phyloP scores from a whole-genome alignment of 306 rosid species.

The Quercus cerris region DNA sequence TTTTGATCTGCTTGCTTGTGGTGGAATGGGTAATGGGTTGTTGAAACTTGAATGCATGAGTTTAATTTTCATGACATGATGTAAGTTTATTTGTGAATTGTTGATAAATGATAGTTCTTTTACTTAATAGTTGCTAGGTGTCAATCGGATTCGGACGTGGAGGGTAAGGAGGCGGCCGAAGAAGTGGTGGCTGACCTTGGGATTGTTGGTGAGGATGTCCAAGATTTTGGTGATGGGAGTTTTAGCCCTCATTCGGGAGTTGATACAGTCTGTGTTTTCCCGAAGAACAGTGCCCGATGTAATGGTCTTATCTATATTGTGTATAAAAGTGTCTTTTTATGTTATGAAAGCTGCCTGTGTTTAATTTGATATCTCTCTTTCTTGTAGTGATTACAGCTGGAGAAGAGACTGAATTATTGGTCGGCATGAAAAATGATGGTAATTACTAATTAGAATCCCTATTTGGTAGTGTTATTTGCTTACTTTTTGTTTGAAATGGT shows the following conservation, averaged over 20 bases:
- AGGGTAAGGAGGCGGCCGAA: conserved; percentile 45
- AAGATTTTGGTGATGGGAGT: conserved; percentile 60
- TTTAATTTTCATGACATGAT: background rate
- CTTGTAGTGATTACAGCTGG: conserved; percentile 83
- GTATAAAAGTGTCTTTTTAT: background rate
- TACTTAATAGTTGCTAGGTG: conserved; percentile 65
- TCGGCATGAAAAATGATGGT: conserved; percentile 89
- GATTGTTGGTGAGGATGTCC: conserved; percentile 66
- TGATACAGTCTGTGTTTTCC: conserved; percentile 68
- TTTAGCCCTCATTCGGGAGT: conserved; percentile 73
- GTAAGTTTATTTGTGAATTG: background rate
- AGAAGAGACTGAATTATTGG: conserved; percentile 78
- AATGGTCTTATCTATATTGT: conserved; percentile 15
- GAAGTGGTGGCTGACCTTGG: conserved; percentile 70
- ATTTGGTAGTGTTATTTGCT: background rate
- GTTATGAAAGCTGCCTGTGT: background rate
- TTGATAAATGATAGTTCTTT: conserved; percentile 8
- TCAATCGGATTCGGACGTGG: conserved; percentile 53
- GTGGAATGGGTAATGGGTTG: background rate
- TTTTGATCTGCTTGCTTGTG: background rate
- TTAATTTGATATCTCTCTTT: conserved; percentile 20
- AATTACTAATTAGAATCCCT: conserved; percentile 42
- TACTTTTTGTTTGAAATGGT: conserved; percentile 2
- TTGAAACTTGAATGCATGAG: background rate
- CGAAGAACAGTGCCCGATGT: conserved; percentile 71